phyloP scores from a whole-genome alignment of 2,329 filamentous ascomycete species.

The Pseudodiploospora longispora region DNA sequence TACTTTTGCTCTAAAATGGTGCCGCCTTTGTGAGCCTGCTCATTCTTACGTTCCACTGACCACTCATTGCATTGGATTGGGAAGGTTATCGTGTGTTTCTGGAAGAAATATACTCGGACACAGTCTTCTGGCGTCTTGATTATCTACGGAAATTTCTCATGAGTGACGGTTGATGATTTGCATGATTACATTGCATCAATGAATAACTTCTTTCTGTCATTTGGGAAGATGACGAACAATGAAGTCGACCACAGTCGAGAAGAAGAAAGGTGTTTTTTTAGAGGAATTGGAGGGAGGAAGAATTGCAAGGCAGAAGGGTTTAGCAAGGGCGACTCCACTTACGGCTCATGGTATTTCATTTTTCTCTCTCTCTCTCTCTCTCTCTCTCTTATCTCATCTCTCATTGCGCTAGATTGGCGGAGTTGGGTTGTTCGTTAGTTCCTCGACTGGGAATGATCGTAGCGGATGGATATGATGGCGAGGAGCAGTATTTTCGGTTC shows the following conservation, averaged over 20 bases:
- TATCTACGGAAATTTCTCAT: too few species aligned
- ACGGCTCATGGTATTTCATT: slow-evolving; percentile 10
- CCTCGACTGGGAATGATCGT: slow-evolving; percentile 14
- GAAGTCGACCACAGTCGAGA: too few species aligned
- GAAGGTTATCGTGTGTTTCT: slow-evolving; percentile 3
- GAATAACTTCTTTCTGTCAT: too few species aligned
- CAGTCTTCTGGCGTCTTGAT: too few species aligned
- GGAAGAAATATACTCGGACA: background rate
- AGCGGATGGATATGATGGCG: slow-evolving; percentile 14
- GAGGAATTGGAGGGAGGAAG: background rate
- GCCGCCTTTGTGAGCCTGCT: slow-evolving; percentile 21
- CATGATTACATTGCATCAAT: too few species aligned
- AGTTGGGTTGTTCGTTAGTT: slow-evolving; percentile 16
- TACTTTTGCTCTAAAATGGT: slow-evolving; percentile 10
- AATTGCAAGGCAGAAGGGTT: slow-evolving; percentile 5
- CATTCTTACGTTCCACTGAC: slow-evolving; percentile 4
- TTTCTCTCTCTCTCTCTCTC: slow-evolving; percentile 9
- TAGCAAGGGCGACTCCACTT: slow-evolving; percentile 16
- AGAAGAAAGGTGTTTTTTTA: too few species aligned
- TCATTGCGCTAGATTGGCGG: slow-evolving; percentile 20
- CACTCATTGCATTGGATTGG: slow-evolving; percentile 1
- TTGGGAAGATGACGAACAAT: too few species aligned
- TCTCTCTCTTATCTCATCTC: slow-evolving; percentile 13
- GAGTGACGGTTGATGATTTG: too few species aligned
- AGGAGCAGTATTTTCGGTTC: slow-evolving; percentile 7